These are phyloP conservation scores for Fusarium domesticum DNA, from an alignment of 2,329 filamentous ascomycete species.

Conservation along the genomic window DNA sequence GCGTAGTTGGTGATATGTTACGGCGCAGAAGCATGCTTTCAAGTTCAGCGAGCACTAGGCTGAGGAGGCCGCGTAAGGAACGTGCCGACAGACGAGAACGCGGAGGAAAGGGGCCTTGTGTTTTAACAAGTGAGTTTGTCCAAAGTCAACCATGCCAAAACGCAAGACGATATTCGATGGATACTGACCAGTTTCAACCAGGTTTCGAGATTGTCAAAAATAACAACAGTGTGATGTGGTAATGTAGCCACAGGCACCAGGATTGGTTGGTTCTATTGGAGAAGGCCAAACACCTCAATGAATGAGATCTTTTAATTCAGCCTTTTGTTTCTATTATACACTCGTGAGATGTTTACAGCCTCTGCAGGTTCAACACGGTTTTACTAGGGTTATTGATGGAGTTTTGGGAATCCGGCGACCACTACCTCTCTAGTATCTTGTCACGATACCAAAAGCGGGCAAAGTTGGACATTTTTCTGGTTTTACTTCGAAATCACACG, in stretches of 20 bases:
- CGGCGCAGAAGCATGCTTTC: background rate
- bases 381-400: background rate
- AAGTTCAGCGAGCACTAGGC: background rate
- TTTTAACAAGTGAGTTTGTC: constrained; percentile 23
- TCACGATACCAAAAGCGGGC: background rate
- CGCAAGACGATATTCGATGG: background rate
- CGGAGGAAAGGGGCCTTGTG: constrained; percentile 33
- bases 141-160: background rate
- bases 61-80: constrained; percentile 14
- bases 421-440: background rate
- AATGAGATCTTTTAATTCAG: too few relatives aligned
- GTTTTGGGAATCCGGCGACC: background rate
- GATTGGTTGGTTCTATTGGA: background rate
- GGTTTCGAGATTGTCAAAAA: constrained; percentile 10
- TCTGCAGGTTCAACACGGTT: too few relatives aligned
- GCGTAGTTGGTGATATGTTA: background rate
- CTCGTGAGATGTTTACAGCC: too few relatives aligned
- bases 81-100: constrained; percentile 15
- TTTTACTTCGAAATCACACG: background rate
- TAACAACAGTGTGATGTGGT: background rate
- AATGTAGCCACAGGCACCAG: background rate
- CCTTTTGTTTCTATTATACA: too few relatives aligned
- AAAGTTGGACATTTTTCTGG: background rate
- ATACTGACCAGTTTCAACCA: constrained; percentile 2
- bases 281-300: background rate